Conservation (phyloP, 257 asterid species). For the Ajuga chamaepitys region DNA sequence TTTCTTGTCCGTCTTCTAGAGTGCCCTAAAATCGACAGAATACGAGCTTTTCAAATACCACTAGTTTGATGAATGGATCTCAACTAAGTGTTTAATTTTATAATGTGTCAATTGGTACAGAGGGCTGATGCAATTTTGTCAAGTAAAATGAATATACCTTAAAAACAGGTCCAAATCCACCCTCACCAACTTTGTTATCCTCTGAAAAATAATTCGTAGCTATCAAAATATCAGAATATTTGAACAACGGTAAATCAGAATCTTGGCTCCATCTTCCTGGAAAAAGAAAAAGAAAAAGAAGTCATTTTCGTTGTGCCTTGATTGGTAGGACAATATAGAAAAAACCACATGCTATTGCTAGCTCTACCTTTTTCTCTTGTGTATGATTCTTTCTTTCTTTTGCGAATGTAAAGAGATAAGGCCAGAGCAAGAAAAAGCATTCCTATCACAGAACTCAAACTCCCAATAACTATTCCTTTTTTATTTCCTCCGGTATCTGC, state of each 20-base stretch:
- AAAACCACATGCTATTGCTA: background rate
- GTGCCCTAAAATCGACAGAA: constrained; percentile 24
- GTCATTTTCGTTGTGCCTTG: too few species aligned
- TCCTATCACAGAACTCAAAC: background rate
- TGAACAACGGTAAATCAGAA: constrained; percentile 11
- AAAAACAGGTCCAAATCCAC: constrained; percentile 26
- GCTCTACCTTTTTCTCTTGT: background rate
- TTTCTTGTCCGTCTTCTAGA: constrained; percentile 29
- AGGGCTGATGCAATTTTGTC: too few species aligned
- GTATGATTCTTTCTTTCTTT: background rate
- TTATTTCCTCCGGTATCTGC: too few species aligned
- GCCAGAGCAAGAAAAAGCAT: background rate
- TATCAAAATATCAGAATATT: background rate
- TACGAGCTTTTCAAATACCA: too few species aligned
- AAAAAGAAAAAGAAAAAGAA: background rate
- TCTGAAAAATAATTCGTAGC: constrained; percentile 21
- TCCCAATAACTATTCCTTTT: too few species aligned
- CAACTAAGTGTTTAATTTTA: background rate
- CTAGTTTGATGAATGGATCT: background rate
- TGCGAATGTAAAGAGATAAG: too few species aligned
- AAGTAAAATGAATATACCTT: constrained; percentile 19
- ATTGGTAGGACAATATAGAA: too few species aligned
- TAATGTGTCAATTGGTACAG: too few species aligned
- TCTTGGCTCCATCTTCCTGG: constrained; percentile 1
- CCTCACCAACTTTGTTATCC: constrained; percentile 20